Base-by-base conservation (phyloP, 306 rosid genomes). In the Inga laurina region DNA sequence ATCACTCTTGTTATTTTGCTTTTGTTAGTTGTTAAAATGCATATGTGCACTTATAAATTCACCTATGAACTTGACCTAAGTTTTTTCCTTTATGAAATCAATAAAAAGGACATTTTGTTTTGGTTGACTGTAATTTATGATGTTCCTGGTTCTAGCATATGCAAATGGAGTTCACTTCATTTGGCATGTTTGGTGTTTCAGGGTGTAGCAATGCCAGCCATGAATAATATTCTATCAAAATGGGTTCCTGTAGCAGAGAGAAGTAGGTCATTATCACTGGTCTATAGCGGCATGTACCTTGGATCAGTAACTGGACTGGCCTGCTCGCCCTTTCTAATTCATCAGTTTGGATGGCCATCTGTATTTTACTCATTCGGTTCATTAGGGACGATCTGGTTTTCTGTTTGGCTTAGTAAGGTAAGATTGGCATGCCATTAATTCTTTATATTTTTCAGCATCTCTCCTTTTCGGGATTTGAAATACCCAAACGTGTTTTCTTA, bases 131-230 rank as follows among this genome's bases (percentile, higher is more conserved):
- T 45, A 65, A 46, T 49, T 54, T 7, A 56, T 79, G 11, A 64
- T 84, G 61, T 76, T 16, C 72, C 59, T 75, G 45, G 54, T 75
- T 74, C 81, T 45, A 78, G 46, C 76, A 85, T 52, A 21, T 71
- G 43, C 27, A 76, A 51, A 46, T 75, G 65, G 61, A 70, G 52
- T 76, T 82, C 41, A 78, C 79, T 71, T 76, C 46, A 62, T 91
- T 84, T 85, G 75, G 61, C 69, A 71, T 51, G 51, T 24, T 24
- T 62, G 35, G 9, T 62, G 68, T 56, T 74, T 80, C 73, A 97
- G 98, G 99, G 99, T 44, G 99, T 97, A 80, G 99, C 99, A 39
- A 97, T 97, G 99, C 99, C 98, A 49, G 99, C 99, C 69, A 97
- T 97, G 99, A 97, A 97, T 82, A 97, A 97, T 78, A 92, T 97